Conservation (phyloP, 352 stramenopile genomes). For the Globisporangium nagaii region DNA sequence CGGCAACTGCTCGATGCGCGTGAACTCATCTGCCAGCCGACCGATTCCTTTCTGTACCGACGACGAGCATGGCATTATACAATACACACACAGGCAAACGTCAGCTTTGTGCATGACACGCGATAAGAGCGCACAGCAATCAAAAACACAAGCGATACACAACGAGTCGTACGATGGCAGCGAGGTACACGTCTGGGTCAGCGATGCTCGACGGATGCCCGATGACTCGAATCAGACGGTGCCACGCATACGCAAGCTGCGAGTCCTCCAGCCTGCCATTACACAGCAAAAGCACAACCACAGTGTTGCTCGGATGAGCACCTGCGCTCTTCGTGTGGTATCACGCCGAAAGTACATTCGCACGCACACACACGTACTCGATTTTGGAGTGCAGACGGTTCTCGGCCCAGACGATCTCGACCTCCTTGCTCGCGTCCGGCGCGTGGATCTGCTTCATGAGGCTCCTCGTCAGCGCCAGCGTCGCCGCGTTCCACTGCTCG, state of each 20-base stretch:
- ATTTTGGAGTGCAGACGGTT: conserved; percentile 60
- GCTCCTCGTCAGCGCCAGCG: conserved; percentile 63
- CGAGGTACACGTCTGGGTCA: conserved; percentile 80
- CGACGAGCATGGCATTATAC: too few species aligned
- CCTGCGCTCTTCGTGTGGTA: too few species aligned
- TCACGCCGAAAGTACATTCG: too few species aligned
- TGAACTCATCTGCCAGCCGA: conserved; percentile 73
- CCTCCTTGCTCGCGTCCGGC: conserved; percentile 39
- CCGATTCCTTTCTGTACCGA: conserved; percentile 65
- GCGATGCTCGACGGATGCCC: conserved; percentile 76
- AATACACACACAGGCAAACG: background rate
- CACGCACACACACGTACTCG: conserved; percentile 23
- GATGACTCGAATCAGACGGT: conserved; percentile 76
- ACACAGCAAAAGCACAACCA: background rate
- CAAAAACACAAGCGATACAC: background rate
- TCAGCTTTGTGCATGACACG: too few species aligned
- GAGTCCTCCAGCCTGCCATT: conserved; percentile 45
- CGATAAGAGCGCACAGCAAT: too few species aligned
- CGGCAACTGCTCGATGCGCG: conserved; percentile 53
- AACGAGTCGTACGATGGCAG: conserved; percentile 42
- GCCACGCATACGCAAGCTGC: conserved; percentile 80
- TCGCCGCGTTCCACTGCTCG: conserved; percentile 82
- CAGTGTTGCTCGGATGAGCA: background rate
- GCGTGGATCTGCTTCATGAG: conserved; percentile 70
- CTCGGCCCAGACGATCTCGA: conserved; percentile 75